Evolutionary conservation across 306 rosid species (phyloP).

Genomic region (Benincasa hispida): DNA sequence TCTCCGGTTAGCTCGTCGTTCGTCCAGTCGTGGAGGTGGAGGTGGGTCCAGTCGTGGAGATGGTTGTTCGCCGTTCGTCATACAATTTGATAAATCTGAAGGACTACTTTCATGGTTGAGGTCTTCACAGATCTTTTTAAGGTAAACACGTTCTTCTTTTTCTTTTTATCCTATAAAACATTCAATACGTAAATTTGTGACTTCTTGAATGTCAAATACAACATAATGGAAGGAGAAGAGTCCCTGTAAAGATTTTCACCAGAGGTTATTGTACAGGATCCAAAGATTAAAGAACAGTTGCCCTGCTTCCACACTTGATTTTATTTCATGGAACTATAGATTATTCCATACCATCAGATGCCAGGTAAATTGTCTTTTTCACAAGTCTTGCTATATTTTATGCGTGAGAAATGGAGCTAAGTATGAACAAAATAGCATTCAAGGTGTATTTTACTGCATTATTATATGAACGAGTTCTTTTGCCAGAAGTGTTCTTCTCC

Average conservation of each 20-base stretch:
- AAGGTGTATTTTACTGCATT: neutral
- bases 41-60: too few species aligned
- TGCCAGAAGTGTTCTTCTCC: too few species aligned
- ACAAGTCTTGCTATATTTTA: neutral
- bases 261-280: conserved; percentile 65
- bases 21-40: too few species aligned
- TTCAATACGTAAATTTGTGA: conserved; percentile 5
- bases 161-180: neutral
- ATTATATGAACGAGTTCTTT: too few species aligned
- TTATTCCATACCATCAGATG: conserved; percentile 80
- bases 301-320: conserved; percentile 52
- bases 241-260: conserved; percentile 72
- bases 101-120: conserved; percentile 71
- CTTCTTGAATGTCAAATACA: conserved; percentile 23
- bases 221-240: conserved; percentile 96
- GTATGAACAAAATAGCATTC: neutral
- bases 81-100: conserved; percentile 59
- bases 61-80: too few species aligned
- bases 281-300: conserved; percentile 45
- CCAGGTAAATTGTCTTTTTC: conserved; percentile 39
- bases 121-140: conserved; percentile 68
- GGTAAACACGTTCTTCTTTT: conserved; percentile 20
- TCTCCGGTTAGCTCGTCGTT: too few species aligned
- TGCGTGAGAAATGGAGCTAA: neutral
- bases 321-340: conserved; percentile 89